Percentiles rank a stretch among this genome's conserved stretches.
Evolutionary conservation across 331 rosid genomes (phyloP).

Genomic region (Phaseolus coccineus): DNA sequence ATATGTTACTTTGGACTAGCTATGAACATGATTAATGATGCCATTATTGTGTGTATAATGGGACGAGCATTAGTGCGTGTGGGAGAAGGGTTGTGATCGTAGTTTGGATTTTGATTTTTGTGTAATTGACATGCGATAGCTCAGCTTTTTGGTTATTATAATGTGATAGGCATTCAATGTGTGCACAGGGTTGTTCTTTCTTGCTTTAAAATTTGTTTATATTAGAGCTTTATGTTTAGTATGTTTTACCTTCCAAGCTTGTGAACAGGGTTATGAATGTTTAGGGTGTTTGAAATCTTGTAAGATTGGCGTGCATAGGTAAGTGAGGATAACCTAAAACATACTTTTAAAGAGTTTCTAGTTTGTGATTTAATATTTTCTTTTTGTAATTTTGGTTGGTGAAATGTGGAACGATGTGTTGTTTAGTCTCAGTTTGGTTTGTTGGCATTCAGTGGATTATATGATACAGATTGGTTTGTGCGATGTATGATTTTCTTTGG

Average conservation of each 20-base stretch:
- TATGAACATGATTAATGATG: background rate
- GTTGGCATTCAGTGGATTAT: background rate
- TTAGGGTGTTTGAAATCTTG: background rate
- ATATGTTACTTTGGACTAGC: background rate
- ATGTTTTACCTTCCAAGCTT: background rate
- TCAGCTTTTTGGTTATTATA: background rate
- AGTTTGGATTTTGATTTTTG: background rate
- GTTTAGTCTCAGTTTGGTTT: background rate
- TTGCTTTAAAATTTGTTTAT: background rate
- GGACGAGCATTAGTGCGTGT: background rate
- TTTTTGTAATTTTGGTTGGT: background rate
- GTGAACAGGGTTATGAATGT: background rate
- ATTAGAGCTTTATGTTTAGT: background rate
- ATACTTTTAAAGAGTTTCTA: background rate
- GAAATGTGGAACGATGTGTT: background rate
- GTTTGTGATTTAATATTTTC: background rate
- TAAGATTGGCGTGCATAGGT: background rate
- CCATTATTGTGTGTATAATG: background rate
- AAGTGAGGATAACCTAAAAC: background rate
- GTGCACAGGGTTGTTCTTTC: background rate
- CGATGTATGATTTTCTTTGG: background rate
- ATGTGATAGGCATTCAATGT: background rate
- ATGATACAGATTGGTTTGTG: background rate
- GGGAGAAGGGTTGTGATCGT: background rate
- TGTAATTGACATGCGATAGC: background rate